These are phyloP conservation scores for Nidularia sp. DNA, from an alignment of 768 basidiomycete genomes.

Conservation along the genomic window DNA sequence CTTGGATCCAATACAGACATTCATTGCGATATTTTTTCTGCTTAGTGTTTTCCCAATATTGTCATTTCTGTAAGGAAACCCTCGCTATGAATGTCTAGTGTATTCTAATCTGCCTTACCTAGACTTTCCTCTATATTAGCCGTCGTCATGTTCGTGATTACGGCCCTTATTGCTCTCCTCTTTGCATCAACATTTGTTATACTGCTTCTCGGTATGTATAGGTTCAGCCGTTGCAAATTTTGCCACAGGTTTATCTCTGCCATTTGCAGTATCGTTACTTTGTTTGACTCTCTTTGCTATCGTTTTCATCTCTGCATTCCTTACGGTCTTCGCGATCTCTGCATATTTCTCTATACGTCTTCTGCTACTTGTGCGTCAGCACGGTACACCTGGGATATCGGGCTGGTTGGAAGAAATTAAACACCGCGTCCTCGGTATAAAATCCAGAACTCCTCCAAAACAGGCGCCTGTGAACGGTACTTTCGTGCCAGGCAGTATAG, in stretches of 20 bases:
- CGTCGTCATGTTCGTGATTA: slow-evolving; percentile 6
- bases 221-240: background rate
- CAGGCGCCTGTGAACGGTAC: background rate
- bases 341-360: slow-evolving; percentile 16
- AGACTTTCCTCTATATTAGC: background rate
- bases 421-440: slow-evolving; percentile 1
- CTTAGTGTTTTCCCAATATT: slow-evolving; percentile 16
- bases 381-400: slow-evolving; percentile 15
- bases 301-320: slow-evolving; percentile 11
- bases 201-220: slow-evolving; percentile 13
- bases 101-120: background rate
- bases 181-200: slow-evolving; percentile 10
- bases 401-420: slow-evolving; percentile 13
- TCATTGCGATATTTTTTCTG: slow-evolving; percentile 11
- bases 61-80: slow-evolving; percentile 13
- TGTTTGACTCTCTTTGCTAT: slow-evolving; percentile 11
- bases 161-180: slow-evolving; percentile 12
- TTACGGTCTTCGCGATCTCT: slow-evolving; percentile 3
- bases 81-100: background rate
- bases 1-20: slow-evolving; percentile 7
- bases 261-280: slow-evolving; percentile 12
- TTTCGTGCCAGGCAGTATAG: background rate
- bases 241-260: background rate
- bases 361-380: slow-evolving; percentile 9
- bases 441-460: background rate